Percentiles rank a stretch among this genome's conserved stretches.
Conservation (phyloP, 1,139 yeast species). For the Kodamaea sp. region DNA sequence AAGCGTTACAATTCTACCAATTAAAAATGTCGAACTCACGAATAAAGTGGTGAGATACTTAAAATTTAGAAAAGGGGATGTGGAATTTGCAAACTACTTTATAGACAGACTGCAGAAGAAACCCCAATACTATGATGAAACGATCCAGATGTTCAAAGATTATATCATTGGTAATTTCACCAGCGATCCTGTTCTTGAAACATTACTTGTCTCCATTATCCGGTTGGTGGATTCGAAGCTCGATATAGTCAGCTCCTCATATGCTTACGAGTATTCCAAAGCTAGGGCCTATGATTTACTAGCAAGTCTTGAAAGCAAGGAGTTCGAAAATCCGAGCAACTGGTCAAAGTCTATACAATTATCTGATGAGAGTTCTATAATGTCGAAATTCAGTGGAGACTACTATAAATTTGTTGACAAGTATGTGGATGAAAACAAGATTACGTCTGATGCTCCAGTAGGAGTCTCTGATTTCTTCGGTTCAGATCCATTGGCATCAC, state of each 20-base stretch:
- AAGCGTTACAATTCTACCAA: slow-evolving; percentile 50
- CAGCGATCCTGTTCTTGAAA: slow-evolving; percentile 40
- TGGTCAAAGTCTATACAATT: slow-evolving; percentile 47
- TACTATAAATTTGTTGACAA: slow-evolving; percentile 39
- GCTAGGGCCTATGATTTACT: slow-evolving; percentile 52
- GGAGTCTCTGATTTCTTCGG: slow-evolving; percentile 26
- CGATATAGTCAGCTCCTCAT: slow-evolving; percentile 14
- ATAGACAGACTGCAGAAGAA: slow-evolving; percentile 1
- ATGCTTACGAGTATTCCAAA: slow-evolving; percentile 44
- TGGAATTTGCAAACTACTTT: slow-evolving; percentile 22
- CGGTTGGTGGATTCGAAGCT: slow-evolving; percentile 32
- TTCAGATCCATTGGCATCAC: slow-evolving; percentile 34
- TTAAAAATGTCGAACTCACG: slow-evolving; percentile 30
- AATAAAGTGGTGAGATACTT: slow-evolving; percentile 31
- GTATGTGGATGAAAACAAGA: background rate
- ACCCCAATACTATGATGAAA: slow-evolving; percentile 33
- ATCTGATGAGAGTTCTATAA: slow-evolving; percentile 41
- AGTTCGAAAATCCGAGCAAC: slow-evolving; percentile 41
- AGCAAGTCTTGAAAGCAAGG: slow-evolving; percentile 20
- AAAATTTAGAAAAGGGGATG: slow-evolving; percentile 27
- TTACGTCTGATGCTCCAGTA: background rate
- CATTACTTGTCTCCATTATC: slow-evolving; percentile 37
- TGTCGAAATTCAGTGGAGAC: slow-evolving; percentile 42
- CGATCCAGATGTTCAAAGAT: slow-evolving; percentile 46
- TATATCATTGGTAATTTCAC: slow-evolving; percentile 51